Base-by-base conservation (phyloP, 495 filamentous ascomycete genomes). In the Physcia stellaris region DNA sequence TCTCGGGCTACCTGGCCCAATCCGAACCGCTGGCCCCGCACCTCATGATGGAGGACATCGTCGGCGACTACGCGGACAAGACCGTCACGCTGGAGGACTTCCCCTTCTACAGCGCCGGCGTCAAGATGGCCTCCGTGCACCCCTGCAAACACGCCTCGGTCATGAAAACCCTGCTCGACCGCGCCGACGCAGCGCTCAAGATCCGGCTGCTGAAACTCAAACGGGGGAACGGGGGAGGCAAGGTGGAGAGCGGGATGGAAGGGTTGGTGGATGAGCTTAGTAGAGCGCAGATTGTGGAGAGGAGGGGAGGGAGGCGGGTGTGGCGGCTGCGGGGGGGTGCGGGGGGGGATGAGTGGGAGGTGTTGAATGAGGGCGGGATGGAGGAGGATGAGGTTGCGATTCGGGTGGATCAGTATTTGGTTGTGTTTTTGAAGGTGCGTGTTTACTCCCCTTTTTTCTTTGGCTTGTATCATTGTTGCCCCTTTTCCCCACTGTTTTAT, bases 41-140 rank as follows among this genome's bases (percentile, higher is more conserved):
- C 18, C 68, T 80, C 18, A 96, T 99, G 92, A 94, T 96, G 81
- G 90, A 99, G 54, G 92, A 99, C 51, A 96, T 99, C 50, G 82
- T 95, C 21, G 88, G 92, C 50, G 92, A 99, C 68, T 99, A 99
- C 68, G 93, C 94, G 55, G 88, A 96, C 62, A 99, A 99, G 65
- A 99, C 90, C 6, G 90, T 99, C 42, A 99, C 92, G 12, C 75
- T 96, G 28, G 92, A 99, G 58, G 85, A 94, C 56, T 99, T 99
- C 57, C 86, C 86, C 18, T 92, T 86, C 67, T 86, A 83, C 52
- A 79, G 83, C 35, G 61, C 66, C 7, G 73, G 67, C 41, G 72
- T 94, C 48, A 92, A 93, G 66, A 99, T 94, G 79, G 92, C 90
- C 21, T 86, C 77, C 39, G 82, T 99, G 19, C 92, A 99, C 52